A percentile compares a stretch with the other conserved stretches of the same genome.
phyloP scores from a whole-genome alignment of 805 yeast genomes.

The Saccharomycopsis fibuligera region DNA sequence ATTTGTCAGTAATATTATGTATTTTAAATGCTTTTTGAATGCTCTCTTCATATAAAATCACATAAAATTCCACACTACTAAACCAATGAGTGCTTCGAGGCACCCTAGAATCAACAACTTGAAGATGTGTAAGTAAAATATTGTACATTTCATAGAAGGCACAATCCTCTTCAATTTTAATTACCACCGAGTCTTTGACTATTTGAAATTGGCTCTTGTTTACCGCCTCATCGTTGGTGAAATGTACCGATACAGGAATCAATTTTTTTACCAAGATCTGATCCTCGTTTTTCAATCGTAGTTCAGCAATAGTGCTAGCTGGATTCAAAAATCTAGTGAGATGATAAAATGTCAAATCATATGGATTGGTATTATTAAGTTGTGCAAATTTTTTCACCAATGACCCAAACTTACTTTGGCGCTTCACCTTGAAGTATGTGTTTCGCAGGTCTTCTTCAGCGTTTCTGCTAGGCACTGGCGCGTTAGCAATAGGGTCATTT shows the following conservation, averaged over 20 bases:
- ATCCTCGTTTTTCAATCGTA: constrained; percentile 13
- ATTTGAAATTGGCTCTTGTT: constrained; percentile 3
- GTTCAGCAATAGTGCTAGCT: constrained; percentile 7
- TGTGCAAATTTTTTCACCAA: constrained; percentile 14
- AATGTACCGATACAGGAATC: constrained; percentile 12
- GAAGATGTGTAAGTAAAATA: constrained; percentile 1
- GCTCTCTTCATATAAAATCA: background rate
- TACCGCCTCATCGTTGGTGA: background rate
- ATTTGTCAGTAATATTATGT: background rate
- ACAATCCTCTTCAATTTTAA: constrained; percentile 19
- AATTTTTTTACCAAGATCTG: constrained; percentile 12
- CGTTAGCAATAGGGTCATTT: constrained; percentile 7
- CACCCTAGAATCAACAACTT: background rate
- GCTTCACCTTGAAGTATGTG: constrained; percentile 14
- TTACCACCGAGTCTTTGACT: background rate
- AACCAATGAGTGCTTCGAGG: no score
- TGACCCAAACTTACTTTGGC: constrained; percentile 14
- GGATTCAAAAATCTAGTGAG: constrained; percentile 13
- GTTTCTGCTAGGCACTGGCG: background rate
- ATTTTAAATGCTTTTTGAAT: background rate
- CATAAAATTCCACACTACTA: background rate
- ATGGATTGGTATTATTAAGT: constrained; percentile 1
- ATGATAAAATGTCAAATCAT: constrained; percentile 18
- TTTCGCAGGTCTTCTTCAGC: constrained; percentile 7
- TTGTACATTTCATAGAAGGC: background rate